Evolutionary conservation across 257 asterid species (phyloP).

Genomic region (Capsicum rhomboideum): DNA sequence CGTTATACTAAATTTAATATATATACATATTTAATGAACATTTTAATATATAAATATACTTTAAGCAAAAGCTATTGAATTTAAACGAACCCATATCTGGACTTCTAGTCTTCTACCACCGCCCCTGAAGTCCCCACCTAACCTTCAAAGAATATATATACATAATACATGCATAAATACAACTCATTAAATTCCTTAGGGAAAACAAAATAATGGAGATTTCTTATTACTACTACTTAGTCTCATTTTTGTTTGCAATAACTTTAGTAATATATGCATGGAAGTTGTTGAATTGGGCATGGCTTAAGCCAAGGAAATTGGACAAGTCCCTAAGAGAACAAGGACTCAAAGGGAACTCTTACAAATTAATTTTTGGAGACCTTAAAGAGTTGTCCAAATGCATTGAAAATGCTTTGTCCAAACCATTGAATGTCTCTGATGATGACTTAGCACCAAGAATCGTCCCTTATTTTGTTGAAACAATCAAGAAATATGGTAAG

Average conservation of each 20-base stretch:
- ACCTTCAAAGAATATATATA: no score
- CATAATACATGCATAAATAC: no score
- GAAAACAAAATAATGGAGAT: background rate
- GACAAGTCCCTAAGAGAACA: conserved; percentile 7
- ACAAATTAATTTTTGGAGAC: conserved; percentile 23
- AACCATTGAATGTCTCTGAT: conserved; percentile 25
- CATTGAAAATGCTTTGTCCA: conserved; percentile 19
- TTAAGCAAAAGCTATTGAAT: no score
- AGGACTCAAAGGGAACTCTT: background rate
- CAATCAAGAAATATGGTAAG: background rate
- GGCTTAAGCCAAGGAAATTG: conserved; percentile 26
- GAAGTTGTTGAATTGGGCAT: conserved; percentile 26
- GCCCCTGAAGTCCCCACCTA: no score
- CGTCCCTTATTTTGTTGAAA: conserved; percentile 7
- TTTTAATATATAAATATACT: no score
- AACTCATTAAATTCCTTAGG: background rate
- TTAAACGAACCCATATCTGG: no score
- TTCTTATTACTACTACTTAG: background rate
- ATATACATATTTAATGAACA: no score
- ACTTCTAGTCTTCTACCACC: no score
- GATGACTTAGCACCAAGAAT: conserved; percentile 22
- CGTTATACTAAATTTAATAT: no score
- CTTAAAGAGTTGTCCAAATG: conserved; percentile 10
- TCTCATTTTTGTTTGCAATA: background rate
- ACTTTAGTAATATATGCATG: background rate